Evolutionary conservation across 805 yeast species (phyloP).

Genomic region (Pichia eremophila): DNA sequence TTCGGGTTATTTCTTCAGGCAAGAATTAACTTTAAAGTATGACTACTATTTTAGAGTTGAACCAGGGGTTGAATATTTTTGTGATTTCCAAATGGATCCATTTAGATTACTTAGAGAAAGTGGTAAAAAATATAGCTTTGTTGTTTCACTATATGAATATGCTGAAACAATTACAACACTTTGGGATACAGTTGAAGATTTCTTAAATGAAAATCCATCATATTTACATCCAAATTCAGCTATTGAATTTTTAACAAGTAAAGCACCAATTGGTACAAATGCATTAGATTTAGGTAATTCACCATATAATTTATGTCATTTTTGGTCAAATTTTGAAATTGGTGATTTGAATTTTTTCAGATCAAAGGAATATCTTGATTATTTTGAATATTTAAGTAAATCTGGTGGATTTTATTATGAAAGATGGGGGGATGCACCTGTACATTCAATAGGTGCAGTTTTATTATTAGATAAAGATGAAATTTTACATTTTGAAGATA

Average conservation of each 20-base stretch:
- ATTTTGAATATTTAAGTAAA: slow-evolving; percentile 63
- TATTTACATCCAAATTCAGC: slow-evolving; percentile 50
- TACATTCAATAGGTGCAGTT: slow-evolving; percentile 79
- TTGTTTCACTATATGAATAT: slow-evolving; percentile 72
- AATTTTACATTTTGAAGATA: slow-evolving; percentile 71
- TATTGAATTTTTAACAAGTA: slow-evolving; percentile 46
- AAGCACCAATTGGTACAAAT: slow-evolving; percentile 38
- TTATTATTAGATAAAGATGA: slow-evolving; percentile 59
- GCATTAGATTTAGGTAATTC: slow-evolving; percentile 31
- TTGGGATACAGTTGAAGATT: slow-evolving; percentile 62
- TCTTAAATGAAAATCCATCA: slow-evolving; percentile 51
- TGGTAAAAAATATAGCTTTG: slow-evolving; percentile 63
- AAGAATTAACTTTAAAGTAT: slow-evolving; percentile 62
- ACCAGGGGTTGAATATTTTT: slow-evolving; percentile 70
- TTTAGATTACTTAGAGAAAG: slow-evolving; percentile 78
- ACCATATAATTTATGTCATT: slow-evolving; percentile 72
- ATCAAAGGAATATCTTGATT: slow-evolving; percentile 53
- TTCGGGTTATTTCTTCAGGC: slow-evolving; percentile 82
- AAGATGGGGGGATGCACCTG: slow-evolving; percentile 92
- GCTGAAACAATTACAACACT: slow-evolving; percentile 61
- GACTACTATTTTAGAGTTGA: slow-evolving; percentile 95
- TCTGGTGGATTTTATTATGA: slow-evolving; percentile 85
- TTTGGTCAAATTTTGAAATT: slow-evolving; percentile 86
- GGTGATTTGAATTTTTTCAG: slow-evolving; percentile 68
- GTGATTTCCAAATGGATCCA: slow-evolving; percentile 74